These are phyloP conservation scores for Neofusicoccum umdonicola DNA, from an alignment of 2,329 filamentous ascomycete species.

Conservation along the genomic window DNA sequence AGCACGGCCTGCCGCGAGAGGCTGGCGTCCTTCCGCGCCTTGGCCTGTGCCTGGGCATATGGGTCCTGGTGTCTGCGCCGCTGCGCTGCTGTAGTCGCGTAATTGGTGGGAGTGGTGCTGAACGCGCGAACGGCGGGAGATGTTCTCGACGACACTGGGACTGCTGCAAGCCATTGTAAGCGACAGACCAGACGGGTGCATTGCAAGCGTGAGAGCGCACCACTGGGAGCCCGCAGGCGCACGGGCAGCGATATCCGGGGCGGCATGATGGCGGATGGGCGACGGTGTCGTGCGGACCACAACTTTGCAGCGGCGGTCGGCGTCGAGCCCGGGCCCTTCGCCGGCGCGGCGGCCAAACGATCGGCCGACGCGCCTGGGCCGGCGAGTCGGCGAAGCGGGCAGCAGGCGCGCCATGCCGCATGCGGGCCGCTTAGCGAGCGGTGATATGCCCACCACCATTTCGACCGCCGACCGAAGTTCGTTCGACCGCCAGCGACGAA, in stretches of 20 bases:
- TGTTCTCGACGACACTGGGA: constrained; percentile 31
- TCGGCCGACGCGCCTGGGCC: not conserved
- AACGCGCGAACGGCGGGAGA: constrained; percentile 54
- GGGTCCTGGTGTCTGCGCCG: constrained; percentile 67
- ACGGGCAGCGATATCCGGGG: constrained; percentile 46
- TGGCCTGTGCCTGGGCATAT: constrained; percentile 75
- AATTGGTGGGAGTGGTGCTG: constrained; percentile 63
- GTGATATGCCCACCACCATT: constrained; percentile 19
- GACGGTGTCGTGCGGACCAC: not conserved
- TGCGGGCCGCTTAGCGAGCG: constrained; percentile 22
- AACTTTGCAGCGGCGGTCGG: constrained; percentile 12
- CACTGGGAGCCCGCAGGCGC: constrained; percentile 42
- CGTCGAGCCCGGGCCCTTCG: not conserved
- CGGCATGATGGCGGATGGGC: constrained; percentile 39
- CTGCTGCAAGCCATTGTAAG: constrained; percentile 8
- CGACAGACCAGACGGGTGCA: not conserved
- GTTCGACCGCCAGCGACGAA: constrained; percentile 20
- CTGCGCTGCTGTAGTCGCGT: constrained; percentile 51
- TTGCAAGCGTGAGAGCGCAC: constrained; percentile 24
- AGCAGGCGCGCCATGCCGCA: constrained; percentile 14
- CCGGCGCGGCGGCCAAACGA: constrained; percentile 10
- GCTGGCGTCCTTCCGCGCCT: constrained; percentile 81
- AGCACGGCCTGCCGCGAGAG: constrained; percentile 71
- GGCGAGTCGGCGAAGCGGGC: not conserved
- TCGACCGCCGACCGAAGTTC: constrained; percentile 19